These are phyloP conservation scores for Goffeauzyma gilvescens DNA, from an alignment of 768 basidiomycete species.

Conservation along the genomic window DNA sequence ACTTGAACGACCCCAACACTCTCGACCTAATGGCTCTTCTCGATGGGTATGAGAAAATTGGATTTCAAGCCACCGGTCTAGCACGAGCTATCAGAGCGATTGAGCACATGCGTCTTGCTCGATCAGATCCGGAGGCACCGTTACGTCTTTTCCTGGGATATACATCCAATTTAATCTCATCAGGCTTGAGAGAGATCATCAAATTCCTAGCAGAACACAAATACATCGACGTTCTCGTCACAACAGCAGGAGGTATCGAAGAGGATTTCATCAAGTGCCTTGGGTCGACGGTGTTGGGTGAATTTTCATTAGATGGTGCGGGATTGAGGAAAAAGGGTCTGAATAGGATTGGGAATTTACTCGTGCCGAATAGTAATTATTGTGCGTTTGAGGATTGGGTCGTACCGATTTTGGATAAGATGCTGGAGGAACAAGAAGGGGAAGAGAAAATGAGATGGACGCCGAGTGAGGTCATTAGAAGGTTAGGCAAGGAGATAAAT, in stretches of 20 bases:
- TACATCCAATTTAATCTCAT: constrained; percentile 96
- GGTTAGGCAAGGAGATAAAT: constrained; percentile 92
- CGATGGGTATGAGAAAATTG: constrained; percentile 65
- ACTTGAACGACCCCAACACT: constrained; percentile 53
- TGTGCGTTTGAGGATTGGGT: constrained; percentile 99
- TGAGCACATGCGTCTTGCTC: constrained; percentile 81
- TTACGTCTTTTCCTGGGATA: constrained; percentile 81
- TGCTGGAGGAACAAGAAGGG: constrained; percentile 59
- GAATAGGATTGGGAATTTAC: constrained; percentile 89
- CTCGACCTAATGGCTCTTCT: constrained; percentile 55
- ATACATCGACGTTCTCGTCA: constrained; percentile 74
- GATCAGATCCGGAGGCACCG: constrained; percentile 55
- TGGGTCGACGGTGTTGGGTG: constrained; percentile 70
- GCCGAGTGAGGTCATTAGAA: constrained; percentile 76
- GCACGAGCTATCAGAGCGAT: constrained; percentile 75
- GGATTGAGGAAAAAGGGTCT: constrained; percentile 71
- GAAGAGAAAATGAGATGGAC: constrained; percentile 42
- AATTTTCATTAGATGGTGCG: constrained; percentile 74
- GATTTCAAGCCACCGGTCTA: constrained; percentile 91
- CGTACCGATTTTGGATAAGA: constrained; percentile 71
- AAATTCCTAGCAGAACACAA: constrained; percentile 80
- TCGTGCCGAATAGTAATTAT: constrained; percentile 96
- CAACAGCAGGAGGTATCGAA: constrained; percentile 94
- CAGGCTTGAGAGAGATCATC: constrained; percentile 83
- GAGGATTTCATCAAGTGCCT: constrained; percentile 99